Evolutionary conservation across 495 filamentous ascomycete species (phyloP), one percentile per base, ranked within the genome.

Genomic region (Penicillium subrubescens): DNA sequence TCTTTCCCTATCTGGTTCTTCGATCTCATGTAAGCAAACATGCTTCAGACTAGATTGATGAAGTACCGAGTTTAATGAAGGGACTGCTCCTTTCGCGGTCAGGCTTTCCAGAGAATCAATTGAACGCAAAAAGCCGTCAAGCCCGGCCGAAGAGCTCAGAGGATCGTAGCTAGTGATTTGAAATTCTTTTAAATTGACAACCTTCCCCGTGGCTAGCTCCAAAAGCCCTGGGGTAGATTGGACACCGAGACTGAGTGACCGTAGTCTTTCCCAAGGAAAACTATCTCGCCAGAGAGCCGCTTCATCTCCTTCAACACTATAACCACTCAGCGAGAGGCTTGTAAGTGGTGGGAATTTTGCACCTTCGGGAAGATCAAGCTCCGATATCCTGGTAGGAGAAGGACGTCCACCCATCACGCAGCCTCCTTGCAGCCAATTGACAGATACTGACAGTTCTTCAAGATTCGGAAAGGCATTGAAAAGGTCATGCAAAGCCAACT

Each of bases 11-110:
- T 61, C 48, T 6, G 44, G 23, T 17, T 54, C 8, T 27, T 66
- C 59, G 33, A 66, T 66, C 15, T 52, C 29, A 43, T 66, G 63
- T 39, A 66, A 27, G 37, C 58, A 66, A 23, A 66, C 23, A 34
- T 57, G 58, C 37, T 66, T 66, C 41, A 66, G 51, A 25, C 52
- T 44, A 17, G 58, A 44, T 44, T 66, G 63, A 29, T 61, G 34
- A 17, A 35, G 29, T 25, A 61, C 51, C 14, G 63, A 41, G 12
- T 12, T 33, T 14, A 57, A 25, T 23, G 63, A 57, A 19, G 54
- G 44, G 12, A 57, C 27, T 25, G 35, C 39, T 21, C 63, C 63
- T 34, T 66, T 66, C 29, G 43, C 63, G 25, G 43, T 66, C n/a
- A 66, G 34, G 8, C 41, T 57, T 39, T 61, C 63, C 29, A 66